Evolutionary conservation across 148 eudicot species (phyloP).

Genomic region (Fagopyrum homotropicum): DNA sequence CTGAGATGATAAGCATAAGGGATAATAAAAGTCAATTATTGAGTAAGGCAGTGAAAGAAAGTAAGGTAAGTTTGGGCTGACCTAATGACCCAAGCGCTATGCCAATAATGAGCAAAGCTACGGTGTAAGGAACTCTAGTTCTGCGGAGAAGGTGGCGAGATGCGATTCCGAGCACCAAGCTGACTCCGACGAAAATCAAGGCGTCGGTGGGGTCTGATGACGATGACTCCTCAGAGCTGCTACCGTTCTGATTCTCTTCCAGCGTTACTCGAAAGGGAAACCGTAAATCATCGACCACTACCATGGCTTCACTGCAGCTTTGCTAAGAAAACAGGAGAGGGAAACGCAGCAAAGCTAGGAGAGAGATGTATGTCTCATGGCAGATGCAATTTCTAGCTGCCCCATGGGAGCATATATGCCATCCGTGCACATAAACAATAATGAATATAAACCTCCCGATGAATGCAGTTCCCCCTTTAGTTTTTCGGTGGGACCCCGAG

Average conservation of each 20-base stretch:
- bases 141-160: slow-evolving; percentile 71
- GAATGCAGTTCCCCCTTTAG: too few species aligned
- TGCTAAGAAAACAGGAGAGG: not conserved
- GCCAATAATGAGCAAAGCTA: slow-evolving; percentile 78
- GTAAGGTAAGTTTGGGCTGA: slow-evolving; percentile 9
- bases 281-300: slow-evolving; percentile 21
- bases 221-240: slow-evolving; percentile 10
- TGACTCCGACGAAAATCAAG: slow-evolving; percentile 71
- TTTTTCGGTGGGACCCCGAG: too few species aligned
- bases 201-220: slow-evolving; percentile 57
- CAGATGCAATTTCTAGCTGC: too few species aligned
- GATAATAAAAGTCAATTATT: not conserved
- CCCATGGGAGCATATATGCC: too few species aligned
- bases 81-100: slow-evolving; percentile 76
- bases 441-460: too few species aligned
- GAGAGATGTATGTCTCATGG: not conserved
- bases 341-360: not conserved
- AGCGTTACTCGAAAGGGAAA: slow-evolving; percentile 22
- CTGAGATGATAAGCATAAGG: not conserved
- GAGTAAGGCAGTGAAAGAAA: not conserved
- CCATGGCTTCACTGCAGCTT: slow-evolving; percentile 18
- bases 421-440: too few species aligned
- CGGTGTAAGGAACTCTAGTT: slow-evolving; percentile 82
- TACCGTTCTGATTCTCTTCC: not conserved
- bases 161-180: slow-evolving; percentile 67